Evolutionary conservation across 2,329 filamentous ascomycete species (phyloP).

Genomic region (Colletotrichum costaricense): DNA sequence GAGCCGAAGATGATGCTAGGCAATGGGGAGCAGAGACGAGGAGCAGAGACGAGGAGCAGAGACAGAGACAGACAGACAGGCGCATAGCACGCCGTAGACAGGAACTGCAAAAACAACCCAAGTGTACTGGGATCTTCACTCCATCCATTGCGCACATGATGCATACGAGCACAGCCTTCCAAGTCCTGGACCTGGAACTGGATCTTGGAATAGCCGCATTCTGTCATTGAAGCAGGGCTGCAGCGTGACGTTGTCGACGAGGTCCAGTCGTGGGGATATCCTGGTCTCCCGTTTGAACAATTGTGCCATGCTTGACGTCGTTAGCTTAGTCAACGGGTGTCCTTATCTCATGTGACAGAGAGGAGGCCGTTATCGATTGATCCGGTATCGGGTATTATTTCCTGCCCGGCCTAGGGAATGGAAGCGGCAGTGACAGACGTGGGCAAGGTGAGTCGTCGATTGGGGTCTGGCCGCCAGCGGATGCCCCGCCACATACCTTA

Average conservation of each 20-base stretch:
- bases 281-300: neutral
- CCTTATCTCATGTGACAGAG: neutral
- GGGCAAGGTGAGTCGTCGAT: neutral
- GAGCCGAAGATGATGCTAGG: neutral
- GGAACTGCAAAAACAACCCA: conserved; percentile 16
- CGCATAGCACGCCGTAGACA: conserved; percentile 7
- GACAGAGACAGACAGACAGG: neutral
- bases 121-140: conserved; percentile 25
- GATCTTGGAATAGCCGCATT: conserved; percentile 5
- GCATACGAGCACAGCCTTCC: neutral
- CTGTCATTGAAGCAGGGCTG: conserved; percentile 23
- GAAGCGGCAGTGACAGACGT: neutral
- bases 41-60: neutral
- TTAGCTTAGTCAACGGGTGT: conserved; percentile 18
- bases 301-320: neutral
- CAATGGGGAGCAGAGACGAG: neutral
- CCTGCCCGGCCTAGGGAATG: too few relatives aligned
- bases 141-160: conserved; percentile 23
- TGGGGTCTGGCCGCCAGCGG: neutral
- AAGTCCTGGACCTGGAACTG: neutral
- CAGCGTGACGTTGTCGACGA: conserved; percentile 30
- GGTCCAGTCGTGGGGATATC: conserved; percentile 9
- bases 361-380: neutral
- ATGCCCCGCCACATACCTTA: neutral
- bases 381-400: neutral